These are phyloP conservation scores for Tinospora cordifolia DNA, from an alignment of 164 flowering plant genomes.

Conservation along the genomic window DNA sequence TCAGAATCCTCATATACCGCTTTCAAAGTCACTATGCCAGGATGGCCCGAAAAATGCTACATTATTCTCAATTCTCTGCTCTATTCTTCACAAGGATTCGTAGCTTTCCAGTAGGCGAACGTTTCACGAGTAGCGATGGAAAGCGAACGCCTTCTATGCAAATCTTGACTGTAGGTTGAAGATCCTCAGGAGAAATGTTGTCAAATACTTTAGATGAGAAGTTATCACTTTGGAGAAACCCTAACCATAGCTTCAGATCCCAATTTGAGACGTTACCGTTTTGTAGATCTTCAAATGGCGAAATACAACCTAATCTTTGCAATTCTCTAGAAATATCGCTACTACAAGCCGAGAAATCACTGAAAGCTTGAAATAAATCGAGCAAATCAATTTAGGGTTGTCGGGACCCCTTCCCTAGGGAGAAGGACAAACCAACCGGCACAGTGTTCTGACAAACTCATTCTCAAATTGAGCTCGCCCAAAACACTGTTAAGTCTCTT, in stretches of 20 bases:
- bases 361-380: slow-evolving; percentile 62
- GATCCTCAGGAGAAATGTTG: slow-evolving; percentile 74
- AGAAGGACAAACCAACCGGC: too few species aligned
- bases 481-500: too few species aligned
- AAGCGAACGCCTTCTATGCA: slow-evolving; percentile 61
- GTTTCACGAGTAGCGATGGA: slow-evolving; percentile 40
- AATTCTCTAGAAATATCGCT: slow-evolving; percentile 92
- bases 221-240: slow-evolving; percentile 53
- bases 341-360: slow-evolving; percentile 72
- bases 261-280: not conserved
- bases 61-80: slow-evolving; percentile 61
- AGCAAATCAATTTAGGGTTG: too few species aligned
- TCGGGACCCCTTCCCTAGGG: too few species aligned
- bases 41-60: slow-evolving; percentile 80
- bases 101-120: slow-evolving; percentile 77
- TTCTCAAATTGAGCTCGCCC: too few species aligned
- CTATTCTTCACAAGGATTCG: slow-evolving; percentile 80
- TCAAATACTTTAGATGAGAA: slow-evolving; percentile 72
- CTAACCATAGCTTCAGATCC: slow-evolving; percentile 43
- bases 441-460: too few species aligned
- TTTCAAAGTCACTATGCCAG: slow-evolving; percentile 74
- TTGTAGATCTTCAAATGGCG: slow-evolving; percentile 22
- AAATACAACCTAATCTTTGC: slow-evolving; percentile 60
- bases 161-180: slow-evolving; percentile 61
- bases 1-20: slow-evolving; percentile 81